Conservation (phyloP, 306 rosid species). For the Castanea mollissima region DNA sequence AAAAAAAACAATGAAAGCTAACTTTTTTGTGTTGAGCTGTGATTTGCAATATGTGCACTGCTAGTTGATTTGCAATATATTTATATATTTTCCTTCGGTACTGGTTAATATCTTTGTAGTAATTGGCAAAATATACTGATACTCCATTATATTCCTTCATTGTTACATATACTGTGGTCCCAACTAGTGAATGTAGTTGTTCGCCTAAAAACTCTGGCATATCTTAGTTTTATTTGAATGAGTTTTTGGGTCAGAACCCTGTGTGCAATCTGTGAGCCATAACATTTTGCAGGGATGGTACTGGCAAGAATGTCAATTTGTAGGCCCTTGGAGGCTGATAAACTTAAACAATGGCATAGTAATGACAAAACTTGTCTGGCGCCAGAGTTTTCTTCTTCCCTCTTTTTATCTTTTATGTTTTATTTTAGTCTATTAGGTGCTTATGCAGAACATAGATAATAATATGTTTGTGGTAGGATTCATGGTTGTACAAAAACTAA, state of each 20-base stretch:
- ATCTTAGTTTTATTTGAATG: background rate
- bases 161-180: background rate
- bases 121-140: no score
- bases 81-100: background rate
- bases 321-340: slow-evolving; percentile 1
- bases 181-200: background rate
- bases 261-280: background rate
- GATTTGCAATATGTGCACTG: background rate
- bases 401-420: no score
- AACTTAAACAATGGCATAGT: background rate
- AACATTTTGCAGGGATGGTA: slow-evolving; percentile 1
- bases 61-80: background rate
- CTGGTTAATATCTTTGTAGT: no score
- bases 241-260: background rate
- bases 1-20: background rate
- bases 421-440: background rate
- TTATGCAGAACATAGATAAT: background rate
- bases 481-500: background rate
- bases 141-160: background rate
- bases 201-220: background rate
- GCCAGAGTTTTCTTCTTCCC: background rate
- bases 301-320: slow-evolving; percentile 7
- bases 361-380: background rate
- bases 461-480: background rate
- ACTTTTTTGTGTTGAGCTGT: background rate